Evolutionary conservation across 148 eudicot species (phyloP).

Genomic region (Vaccinium macrocarpon): DNA sequence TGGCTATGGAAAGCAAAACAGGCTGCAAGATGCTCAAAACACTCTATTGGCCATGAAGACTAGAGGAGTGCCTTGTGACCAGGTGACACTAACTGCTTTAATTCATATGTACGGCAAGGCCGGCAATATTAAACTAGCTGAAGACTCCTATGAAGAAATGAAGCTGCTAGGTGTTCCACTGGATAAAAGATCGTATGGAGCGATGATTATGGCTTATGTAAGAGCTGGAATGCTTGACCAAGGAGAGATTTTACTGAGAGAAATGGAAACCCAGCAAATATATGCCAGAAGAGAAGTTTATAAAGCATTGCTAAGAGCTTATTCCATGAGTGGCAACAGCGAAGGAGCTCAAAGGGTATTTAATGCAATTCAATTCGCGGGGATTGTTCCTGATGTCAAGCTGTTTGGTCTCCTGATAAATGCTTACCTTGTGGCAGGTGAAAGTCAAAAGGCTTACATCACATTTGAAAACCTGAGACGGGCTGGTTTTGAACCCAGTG

Average conservation of each 20-base stretch:
- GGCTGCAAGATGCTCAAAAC: constrained; percentile 66
- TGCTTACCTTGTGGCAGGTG: constrained; percentile 63
- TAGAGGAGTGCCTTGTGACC: constrained; percentile 69
- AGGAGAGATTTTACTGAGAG: constrained; percentile 60
- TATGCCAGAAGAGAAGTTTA: constrained; percentile 82
- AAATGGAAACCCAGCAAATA: constrained; percentile 63
- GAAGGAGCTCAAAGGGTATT: constrained; percentile 85
- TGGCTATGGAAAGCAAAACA: constrained; percentile 56
- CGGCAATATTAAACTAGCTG: constrained; percentile 64
- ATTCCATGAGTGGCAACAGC: constrained; percentile 76
- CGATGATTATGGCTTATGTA: constrained; percentile 90
- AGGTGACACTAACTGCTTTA: constrained; percentile 76
- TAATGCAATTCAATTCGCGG: constrained; percentile 68
- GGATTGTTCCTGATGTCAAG: constrained; percentile 70
- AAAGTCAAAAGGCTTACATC: constrained; percentile 50
- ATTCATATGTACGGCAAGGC: constrained; percentile 91
- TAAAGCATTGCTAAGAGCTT: constrained; percentile 82
- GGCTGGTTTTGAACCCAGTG: constrained; percentile 69
- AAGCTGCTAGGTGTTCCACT: constrained; percentile 59
- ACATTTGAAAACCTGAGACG: constrained; percentile 68
- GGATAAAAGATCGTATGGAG: constrained; percentile 81
- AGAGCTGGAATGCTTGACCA: constrained; percentile 58
- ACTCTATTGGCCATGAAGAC: constrained; percentile 50
- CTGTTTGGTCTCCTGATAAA: constrained; percentile 77
- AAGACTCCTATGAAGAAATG: constrained; percentile 70